Evolutionary conservation across 1,284 basidiomycete species (phyloP), one percentile per base, ranked within the genome.

Genomic region (Trichosporon sp.): DNA sequence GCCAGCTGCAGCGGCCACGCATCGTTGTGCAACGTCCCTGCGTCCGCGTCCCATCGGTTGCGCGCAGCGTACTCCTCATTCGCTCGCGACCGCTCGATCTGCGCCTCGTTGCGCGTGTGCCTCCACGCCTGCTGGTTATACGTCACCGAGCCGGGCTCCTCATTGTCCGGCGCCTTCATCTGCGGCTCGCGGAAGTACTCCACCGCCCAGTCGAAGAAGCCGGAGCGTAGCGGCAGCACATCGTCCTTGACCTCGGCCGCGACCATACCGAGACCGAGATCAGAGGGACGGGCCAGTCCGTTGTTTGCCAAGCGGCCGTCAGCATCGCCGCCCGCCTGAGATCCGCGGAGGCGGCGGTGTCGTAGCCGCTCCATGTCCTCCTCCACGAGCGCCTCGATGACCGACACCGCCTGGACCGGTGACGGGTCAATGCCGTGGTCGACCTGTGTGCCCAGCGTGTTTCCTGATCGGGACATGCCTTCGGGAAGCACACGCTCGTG

Each of bases 141-240:
- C 72, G 90, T 88, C 56, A 90, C 82, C 67, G 91, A 95, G 3
- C 95, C 95, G 16, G 95, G 93, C 78, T 99, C 96, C 74, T 98
- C 94, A 4, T 88, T 88, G 77, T 99, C 95, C 19, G 91, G 87
- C 85, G 94, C 89, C 91, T 92, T 89, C 94, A 97, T 96, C 80
- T 96, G 95, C 4, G 95, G 94, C 79, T 98, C 95, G 68, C 91
- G 94, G 83, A 97, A 99, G 78, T 98, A 98, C 76, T 98, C 95
- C 73, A 88, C 88, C 66, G 92, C 94, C 92, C 93, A 98, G 74
- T 96, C 94, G 76, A 91, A 99, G 79, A 93, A 95, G 2, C 87
- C 85, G 73, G 91, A 94, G 81, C 92, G 93, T 71, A 99, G 81
- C 0, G 95, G 95, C 65, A 99, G 81, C 2, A 83, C 81, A 71